phyloP scores from a whole-genome alignment of 345 rosid genomes.

The Populus nigra region DNA sequence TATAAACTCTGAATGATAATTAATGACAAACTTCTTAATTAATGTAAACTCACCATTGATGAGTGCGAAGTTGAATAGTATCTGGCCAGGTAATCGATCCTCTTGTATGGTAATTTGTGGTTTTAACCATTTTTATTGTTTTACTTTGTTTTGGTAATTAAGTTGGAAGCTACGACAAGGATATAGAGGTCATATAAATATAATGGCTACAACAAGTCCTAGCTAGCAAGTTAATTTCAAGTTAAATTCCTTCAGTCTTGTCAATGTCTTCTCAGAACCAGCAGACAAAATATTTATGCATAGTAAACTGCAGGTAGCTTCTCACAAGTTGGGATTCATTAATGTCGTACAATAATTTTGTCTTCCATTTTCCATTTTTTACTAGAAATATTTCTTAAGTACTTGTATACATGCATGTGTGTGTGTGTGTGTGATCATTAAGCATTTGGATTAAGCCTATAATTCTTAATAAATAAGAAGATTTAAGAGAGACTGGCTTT shows the following conservation, averaged over 20 bases:
- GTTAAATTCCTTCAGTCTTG: neutral
- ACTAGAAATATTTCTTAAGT: too few relatives aligned
- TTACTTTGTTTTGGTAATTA: neutral
- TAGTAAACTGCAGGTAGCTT: too few relatives aligned
- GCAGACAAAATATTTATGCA: neutral
- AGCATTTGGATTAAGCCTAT: too few relatives aligned
- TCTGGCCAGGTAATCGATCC: neutral
- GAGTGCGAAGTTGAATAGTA: neutral
- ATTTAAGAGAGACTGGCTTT: neutral
- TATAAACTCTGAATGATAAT: neutral
- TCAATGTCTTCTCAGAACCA: neutral
- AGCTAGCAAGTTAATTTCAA: neutral
- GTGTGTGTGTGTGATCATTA: too few relatives aligned
- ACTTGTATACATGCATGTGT: neutral
- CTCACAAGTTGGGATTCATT: neutral
- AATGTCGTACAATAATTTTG: neutral
- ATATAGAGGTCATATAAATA: neutral
- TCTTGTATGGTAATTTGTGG: neutral
- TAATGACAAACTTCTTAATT: neutral
- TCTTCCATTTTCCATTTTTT: neutral
- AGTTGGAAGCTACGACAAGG: neutral
- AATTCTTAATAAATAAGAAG: neutral
- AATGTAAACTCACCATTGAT: neutral
- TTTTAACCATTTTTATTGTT: too few relatives aligned
- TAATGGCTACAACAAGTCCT: neutral